Conservation (phyloP, 2,329 filamentous ascomycete genomes). For the Aspergillus sp. region DNA sequence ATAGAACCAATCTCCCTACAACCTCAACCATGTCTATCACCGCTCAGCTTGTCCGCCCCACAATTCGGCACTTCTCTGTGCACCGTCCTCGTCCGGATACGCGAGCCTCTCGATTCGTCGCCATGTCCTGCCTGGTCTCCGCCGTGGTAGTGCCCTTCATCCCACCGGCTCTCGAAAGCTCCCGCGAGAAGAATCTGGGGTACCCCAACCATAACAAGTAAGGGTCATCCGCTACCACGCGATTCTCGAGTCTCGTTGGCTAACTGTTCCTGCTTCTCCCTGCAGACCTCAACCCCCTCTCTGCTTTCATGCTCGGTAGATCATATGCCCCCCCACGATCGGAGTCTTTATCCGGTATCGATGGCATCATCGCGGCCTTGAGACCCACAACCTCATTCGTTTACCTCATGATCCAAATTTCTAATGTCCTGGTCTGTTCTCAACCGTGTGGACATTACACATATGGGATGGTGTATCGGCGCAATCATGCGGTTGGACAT, state of each 20-base stretch:
- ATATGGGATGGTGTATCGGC: neutral
- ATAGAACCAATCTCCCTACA: neutral
- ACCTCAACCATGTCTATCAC: slow-evolving; percentile 21
- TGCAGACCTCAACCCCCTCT: slow-evolving; percentile 40
- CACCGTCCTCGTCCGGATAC: slow-evolving; percentile 41
- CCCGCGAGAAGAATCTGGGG: slow-evolving; percentile 39
- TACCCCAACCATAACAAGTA: slow-evolving; percentile 41
- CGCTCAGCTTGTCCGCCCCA: slow-evolving; percentile 31
- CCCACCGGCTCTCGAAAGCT: slow-evolving; percentile 48
- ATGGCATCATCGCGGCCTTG: neutral
- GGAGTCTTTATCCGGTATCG: neutral
- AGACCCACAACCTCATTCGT: neutral
- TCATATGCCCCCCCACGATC: neutral
- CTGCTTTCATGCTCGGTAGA: slow-evolving; percentile 43
- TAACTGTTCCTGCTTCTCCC: neutral
- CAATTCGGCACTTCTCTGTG: slow-evolving; percentile 46
- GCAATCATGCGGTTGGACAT: neutral
- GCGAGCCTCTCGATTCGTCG: slow-evolving; percentile 40
- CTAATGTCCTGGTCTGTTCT: neutral
- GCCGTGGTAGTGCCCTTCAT: slow-evolving; percentile 48
- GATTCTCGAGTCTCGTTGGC: neutral
- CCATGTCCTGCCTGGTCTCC: slow-evolving; percentile 42
- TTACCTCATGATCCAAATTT: neutral
- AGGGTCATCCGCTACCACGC: slow-evolving; percentile 9
- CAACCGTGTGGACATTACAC: neutral